A percentile compares a stretch with the other conserved stretches of the same genome.
phyloP scores from a whole-genome alignment of 2,329 filamentous ascomycete species.

The Alternaria arborescens region DNA sequence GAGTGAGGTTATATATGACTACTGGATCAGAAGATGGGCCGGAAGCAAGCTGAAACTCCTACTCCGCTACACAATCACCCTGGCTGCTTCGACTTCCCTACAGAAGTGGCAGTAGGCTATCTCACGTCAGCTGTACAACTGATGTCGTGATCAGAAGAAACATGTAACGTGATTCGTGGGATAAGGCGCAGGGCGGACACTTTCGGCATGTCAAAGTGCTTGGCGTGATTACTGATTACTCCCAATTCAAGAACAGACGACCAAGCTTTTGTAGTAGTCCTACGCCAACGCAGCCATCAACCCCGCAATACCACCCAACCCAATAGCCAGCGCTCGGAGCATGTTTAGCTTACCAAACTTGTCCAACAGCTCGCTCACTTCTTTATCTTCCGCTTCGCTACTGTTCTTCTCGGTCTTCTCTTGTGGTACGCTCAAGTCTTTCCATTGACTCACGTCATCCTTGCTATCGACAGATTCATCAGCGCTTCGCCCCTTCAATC shows the following conservation, averaged over 20 bases:
- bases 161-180: neutral
- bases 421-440: slow-evolving; percentile 38
- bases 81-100: too few species aligned
- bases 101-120: neutral
- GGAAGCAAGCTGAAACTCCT: neutral
- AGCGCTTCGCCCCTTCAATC: slow-evolving; percentile 18
- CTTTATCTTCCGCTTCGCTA: slow-evolving; percentile 25
- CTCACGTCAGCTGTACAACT: slow-evolving; percentile 1
- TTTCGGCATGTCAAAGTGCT: neutral
- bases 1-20: neutral
- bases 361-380: slow-evolving; percentile 28
- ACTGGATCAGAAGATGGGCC: neutral
- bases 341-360: slow-evolving; percentile 35
- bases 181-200: neutral
- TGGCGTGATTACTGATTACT: neutral
- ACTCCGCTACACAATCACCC: neutral
- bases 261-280: neutral
- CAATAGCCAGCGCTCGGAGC: slow-evolving; percentile 35
- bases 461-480: slow-evolving; percentile 32
- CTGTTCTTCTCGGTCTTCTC: slow-evolving; percentile 23
- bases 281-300: slow-evolving; percentile 27
- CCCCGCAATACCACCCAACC: slow-evolving; percentile 35
- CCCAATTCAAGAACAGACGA: neutral
- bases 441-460: slow-evolving; percentile 37
- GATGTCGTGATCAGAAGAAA: neutral